These are phyloP conservation scores for Nakazawaea peltata DNA, from an alignment of 805 yeast species.

Conservation along the genomic window DNA sequence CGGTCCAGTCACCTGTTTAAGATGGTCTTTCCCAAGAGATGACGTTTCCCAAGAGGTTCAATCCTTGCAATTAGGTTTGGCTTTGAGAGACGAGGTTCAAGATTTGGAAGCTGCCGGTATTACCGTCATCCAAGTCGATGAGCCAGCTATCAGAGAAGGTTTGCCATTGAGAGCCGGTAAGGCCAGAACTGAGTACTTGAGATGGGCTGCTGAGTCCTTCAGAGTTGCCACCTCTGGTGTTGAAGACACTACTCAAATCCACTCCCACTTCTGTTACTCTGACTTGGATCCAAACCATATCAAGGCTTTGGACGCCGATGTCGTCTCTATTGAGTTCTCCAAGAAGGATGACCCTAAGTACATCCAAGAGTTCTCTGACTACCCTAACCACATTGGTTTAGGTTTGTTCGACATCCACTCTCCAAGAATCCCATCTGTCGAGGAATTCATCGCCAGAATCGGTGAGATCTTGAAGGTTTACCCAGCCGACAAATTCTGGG, in stretches of 20 bases:
- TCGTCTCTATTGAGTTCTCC: constrained; percentile 98
- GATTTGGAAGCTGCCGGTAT: constrained; percentile 99
- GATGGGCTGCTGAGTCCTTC: constrained; percentile 99
- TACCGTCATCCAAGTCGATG: constrained; percentile 97
- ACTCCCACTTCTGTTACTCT: constrained; percentile 99
- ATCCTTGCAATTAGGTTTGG: constrained; percentile 94
- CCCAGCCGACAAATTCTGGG: constrained; percentile 99
- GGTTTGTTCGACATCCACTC: constrained; percentile 99
- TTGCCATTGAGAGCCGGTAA: constrained; percentile 97
- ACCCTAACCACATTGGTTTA: constrained; percentile 99
- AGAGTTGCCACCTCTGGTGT: constrained; percentile 99
- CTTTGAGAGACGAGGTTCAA: constrained; percentile 96
- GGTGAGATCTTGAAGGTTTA: constrained; percentile 91
- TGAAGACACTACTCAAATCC: constrained; percentile 90
- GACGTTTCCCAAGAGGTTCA: constrained; percentile 90
- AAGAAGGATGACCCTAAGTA: constrained; percentile 99
- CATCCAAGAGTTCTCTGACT: constrained; percentile 94
- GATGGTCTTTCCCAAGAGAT: constrained; percentile 99
- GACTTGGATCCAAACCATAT: constrained; percentile 99
- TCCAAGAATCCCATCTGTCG: constrained; percentile 98
- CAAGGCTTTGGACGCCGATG: constrained; percentile 99
- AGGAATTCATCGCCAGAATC: constrained; percentile 91
- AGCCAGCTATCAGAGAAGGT: constrained; percentile 99
- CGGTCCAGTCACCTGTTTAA: constrained; percentile 98
- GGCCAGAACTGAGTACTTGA: constrained; percentile 92